Evolutionary conservation across 2,329 filamentous ascomycete species (phyloP).

Genomic region (Epichloe bromicola): DNA sequence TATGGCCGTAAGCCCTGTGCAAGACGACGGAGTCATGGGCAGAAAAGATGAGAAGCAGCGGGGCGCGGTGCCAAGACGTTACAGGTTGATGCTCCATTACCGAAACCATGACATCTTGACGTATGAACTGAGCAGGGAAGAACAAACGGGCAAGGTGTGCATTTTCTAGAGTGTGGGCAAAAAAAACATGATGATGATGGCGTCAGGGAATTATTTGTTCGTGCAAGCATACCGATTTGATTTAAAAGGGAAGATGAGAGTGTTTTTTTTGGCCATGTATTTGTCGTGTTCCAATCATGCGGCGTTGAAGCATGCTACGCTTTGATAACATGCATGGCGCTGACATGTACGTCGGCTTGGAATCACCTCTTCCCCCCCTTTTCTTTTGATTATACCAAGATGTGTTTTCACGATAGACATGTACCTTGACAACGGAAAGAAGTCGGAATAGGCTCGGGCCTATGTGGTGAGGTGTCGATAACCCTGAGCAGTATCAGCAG

Average conservation of each 20-base stretch:
- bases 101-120: conserved; percentile 55
- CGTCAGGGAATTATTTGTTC: neutral
- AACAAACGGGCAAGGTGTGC: conserved; percentile 22
- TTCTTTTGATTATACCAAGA: neutral
- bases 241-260: neutral
- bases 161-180: conserved; percentile 16
- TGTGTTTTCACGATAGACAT: neutral
- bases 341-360: neutral
- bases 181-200: neutral
- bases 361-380: neutral
- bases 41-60: conserved; percentile 11
- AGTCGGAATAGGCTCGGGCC: no score
- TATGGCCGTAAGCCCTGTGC: conserved; percentile 53
- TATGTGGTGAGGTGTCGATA: no score
- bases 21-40: conserved; percentile 23
- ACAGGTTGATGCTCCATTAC: conserved; percentile 60
- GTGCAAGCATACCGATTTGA: neutral
- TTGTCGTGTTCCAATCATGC: neutral
- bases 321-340: neutral
- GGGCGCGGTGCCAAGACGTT: conserved; percentile 31
- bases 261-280: neutral
- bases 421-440: no score
- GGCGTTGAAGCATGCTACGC: neutral
- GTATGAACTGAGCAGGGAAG: conserved; percentile 48
- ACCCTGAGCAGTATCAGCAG: no score